Percentiles rank a stretch among this genome's conserved stretches.
Conservation (phyloP, 192 early-diverging fungal species). For the Rhizoclosmatium globosum region DNA sequence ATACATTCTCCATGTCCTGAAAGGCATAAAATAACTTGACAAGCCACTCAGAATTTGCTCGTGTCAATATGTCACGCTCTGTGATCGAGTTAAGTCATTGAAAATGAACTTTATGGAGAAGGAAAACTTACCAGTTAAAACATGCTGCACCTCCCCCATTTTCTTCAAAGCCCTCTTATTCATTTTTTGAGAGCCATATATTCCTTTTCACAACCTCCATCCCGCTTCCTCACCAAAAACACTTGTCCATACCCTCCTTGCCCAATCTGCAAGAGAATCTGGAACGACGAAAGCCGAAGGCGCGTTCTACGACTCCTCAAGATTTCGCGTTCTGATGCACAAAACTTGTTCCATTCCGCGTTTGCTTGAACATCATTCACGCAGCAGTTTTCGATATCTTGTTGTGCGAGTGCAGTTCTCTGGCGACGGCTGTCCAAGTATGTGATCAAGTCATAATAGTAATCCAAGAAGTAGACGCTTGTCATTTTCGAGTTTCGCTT, state of each 20-base stretch:
- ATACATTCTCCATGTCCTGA: constrained; percentile 76
- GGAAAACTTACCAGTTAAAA: constrained; percentile 16
- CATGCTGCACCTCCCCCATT: constrained; percentile 66
- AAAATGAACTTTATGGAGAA: background rate
- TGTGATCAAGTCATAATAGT: constrained; percentile 83
- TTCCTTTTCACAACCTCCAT: constrained; percentile 62
- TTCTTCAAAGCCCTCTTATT: constrained; percentile 68
- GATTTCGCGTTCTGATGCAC: constrained; percentile 61
- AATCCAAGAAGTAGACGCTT: constrained; percentile 76
- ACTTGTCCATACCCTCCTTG: constrained; percentile 86
- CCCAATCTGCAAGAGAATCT: constrained; percentile 75
- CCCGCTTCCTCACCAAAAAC: constrained; percentile 74
- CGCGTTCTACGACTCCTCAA: constrained; percentile 76
- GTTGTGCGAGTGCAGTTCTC: constrained; percentile 67
- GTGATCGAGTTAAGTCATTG: constrained; percentile 47
- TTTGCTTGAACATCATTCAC: constrained; percentile 57
- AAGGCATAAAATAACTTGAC: constrained; percentile 92
- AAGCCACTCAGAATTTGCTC: constrained; percentile 79
- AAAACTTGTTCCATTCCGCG: constrained; percentile 66
- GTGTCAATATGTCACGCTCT: constrained; percentile 79
- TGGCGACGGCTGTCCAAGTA: constrained; percentile 75
- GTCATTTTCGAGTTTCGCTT: constrained; percentile 56
- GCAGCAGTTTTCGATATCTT: constrained; percentile 31
- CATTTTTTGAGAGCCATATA: constrained; percentile 83
- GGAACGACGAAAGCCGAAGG: constrained; percentile 71